Evolutionary conservation across 345 rosid species (phyloP).

Genomic region (Gossypium australe): DNA sequence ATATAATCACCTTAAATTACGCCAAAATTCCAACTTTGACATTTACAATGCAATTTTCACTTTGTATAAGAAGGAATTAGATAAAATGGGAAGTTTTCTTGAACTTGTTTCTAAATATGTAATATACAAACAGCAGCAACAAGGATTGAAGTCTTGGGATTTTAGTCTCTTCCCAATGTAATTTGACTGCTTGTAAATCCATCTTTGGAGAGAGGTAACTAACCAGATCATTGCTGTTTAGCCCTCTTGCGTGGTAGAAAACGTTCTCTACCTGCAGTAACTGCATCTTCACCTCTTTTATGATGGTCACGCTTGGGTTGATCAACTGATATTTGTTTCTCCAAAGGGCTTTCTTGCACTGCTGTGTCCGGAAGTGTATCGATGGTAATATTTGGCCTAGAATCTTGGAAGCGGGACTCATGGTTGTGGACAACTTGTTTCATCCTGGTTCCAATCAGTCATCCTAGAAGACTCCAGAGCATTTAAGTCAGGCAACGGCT

Average conservation of each 20-base stretch:
- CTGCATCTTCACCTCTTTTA: slow-evolving; percentile 57
- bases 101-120: not conserved
- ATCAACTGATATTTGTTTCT: slow-evolving; percentile 29
- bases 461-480: slow-evolving; percentile 17
- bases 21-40: not conserved
- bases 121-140: not conserved
- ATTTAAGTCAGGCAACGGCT: slow-evolving; percentile 16
- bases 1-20: not conserved
- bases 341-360: slow-evolving; percentile 24
- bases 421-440: slow-evolving; percentile 18
- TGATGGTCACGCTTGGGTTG: slow-evolving; percentile 45
- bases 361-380: slow-evolving; percentile 21
- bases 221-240: slow-evolving; percentile 32
- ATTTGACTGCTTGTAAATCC: not conserved
- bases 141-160: not conserved
- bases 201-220: not conserved
- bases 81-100: not conserved
- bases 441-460: slow-evolving; percentile 22
- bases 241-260: slow-evolving; percentile 72
- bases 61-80: not conserved
- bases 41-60: not conserved
- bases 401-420: slow-evolving; percentile 35
- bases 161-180: not conserved
- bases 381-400: slow-evolving; percentile 18
- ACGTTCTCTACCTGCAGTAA: slow-evolving; percentile 78